These are phyloP conservation scores for Eleusine coracana DNA, from an alignment of 176 grass and related monocot genomes.

Conservation along the genomic window DNA sequence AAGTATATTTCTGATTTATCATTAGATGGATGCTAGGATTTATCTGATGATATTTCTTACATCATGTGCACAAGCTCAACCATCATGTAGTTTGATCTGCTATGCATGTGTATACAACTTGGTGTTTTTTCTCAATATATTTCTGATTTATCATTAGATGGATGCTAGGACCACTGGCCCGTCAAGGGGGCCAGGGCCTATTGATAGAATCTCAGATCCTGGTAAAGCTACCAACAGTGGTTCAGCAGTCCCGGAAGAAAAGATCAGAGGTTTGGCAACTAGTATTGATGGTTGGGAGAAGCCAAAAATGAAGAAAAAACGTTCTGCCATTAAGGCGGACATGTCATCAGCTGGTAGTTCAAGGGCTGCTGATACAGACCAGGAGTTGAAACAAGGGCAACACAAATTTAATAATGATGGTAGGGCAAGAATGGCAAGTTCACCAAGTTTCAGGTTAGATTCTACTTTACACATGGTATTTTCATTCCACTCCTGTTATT, in stretches of 20 bases:
- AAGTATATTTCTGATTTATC: conserved; percentile 49
- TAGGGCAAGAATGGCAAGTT: conserved; percentile 54
- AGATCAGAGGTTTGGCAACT: conserved; percentile 58
- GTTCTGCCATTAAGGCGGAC: conserved; percentile 78
- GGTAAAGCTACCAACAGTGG: conserved; percentile 59
- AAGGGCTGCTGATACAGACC: conserved; percentile 59
- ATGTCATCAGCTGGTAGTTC: conserved; percentile 50
- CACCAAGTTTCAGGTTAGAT: conserved; percentile 71
- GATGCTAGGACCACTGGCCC: conserved; percentile 65
- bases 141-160: conserved; percentile 75
- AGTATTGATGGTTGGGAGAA: conserved; percentile 83
- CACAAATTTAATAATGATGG: conserved; percentile 67
- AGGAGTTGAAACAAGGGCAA: conserved; percentile 71
- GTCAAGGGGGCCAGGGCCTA: conserved; percentile 49
- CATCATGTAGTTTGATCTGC: conserved; percentile 15
- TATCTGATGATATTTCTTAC: conserved; percentile 15
- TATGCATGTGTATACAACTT: conserved; percentile 6
- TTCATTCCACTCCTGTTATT: conserved; percentile 45
- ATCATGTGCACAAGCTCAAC: conserved; percentile 2
- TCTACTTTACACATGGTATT: conserved; percentile 23
- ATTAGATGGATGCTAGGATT: conserved; percentile 85
- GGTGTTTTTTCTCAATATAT: conserved; percentile 12
- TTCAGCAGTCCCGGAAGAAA: conserved; percentile 59
- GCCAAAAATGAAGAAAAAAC: conserved; percentile 85
- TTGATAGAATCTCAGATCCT: conserved; percentile 73